phyloP scores from a whole-genome alignment of 2,329 filamentous ascomycete genomes.

The Neonectria neomacrospora region DNA sequence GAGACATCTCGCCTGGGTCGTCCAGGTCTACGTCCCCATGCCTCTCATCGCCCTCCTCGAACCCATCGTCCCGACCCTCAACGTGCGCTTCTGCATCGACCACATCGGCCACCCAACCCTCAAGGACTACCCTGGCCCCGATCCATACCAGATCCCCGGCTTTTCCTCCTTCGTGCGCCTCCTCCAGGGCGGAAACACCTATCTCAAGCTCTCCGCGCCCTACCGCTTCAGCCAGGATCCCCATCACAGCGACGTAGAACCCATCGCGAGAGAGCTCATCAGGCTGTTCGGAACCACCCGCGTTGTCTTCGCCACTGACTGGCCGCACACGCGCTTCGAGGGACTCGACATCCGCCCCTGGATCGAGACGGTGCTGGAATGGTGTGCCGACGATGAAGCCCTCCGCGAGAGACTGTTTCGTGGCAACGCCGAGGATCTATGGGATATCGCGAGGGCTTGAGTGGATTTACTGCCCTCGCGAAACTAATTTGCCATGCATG shows the following conservation, averaged over 20 bases:
- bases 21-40: slow-evolving; percentile 69
- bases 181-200: slow-evolving; percentile 60
- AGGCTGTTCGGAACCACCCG: slow-evolving; percentile 52
- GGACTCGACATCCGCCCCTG: slow-evolving; percentile 61
- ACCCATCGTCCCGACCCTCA: slow-evolving; percentile 58
- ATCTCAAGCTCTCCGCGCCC: slow-evolving; percentile 68
- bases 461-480: background rate
- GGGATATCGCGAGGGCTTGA: slow-evolving; percentile 39
- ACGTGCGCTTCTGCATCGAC: slow-evolving; percentile 67
- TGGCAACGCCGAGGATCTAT: slow-evolving; percentile 65
- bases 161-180: slow-evolving; percentile 57
- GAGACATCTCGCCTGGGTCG: slow-evolving; percentile 62
- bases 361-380: slow-evolving; percentile 62
- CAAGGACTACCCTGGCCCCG: slow-evolving; percentile 32
- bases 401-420: slow-evolving; percentile 64
- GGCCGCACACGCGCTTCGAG: slow-evolving; percentile 72
- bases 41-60: slow-evolving; percentile 61
- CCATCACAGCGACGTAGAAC: slow-evolving; percentile 57
- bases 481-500: background rate
- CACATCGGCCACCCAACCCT: slow-evolving; percentile 66
- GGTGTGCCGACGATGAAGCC: slow-evolving; percentile 58
- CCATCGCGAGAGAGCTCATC: slow-evolving; percentile 61
- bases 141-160: slow-evolving; percentile 40
- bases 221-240: slow-evolving; percentile 63
- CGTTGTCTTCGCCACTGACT: slow-evolving; percentile 70